Conservation (phyloP, 768 basidiomycete species). For the Auricularia cornea region DNA sequence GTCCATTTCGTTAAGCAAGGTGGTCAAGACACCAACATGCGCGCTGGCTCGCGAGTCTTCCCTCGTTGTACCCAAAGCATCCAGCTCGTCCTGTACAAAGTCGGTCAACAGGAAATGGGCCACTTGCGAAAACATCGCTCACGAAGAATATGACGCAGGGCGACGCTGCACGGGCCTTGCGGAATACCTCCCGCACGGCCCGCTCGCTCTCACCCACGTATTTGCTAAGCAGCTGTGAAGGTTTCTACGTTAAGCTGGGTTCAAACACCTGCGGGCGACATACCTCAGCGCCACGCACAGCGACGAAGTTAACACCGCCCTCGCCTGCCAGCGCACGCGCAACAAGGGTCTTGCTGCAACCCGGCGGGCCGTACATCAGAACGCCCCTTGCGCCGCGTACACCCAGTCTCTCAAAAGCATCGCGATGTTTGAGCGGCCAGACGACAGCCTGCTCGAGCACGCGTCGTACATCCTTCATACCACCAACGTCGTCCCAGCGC, state of each 20-base stretch:
- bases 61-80: constrained; percentile 81
- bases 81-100: constrained; percentile 79
- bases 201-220: constrained; percentile 97
- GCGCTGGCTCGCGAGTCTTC: constrained; percentile 45
- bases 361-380: constrained; percentile 89
- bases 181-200: constrained; percentile 89
- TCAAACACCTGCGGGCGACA: constrained; percentile 15
- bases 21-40: constrained; percentile 88
- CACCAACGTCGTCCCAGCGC: constrained; percentile 81
- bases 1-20: constrained; percentile 95
- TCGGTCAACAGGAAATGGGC: no score
- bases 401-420: constrained; percentile 79
- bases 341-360: constrained; percentile 93
- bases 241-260: not conserved
- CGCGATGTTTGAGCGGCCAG: constrained; percentile 86
- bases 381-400: constrained; percentile 85
- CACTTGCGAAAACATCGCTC: constrained; percentile 20
- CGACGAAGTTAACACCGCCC: constrained; percentile 91
- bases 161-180: constrained; percentile 87
- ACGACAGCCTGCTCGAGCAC: constrained; percentile 87
- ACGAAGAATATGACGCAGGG: constrained; percentile 98
- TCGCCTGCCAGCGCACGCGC: constrained; percentile 90
- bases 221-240: constrained; percentile 79
- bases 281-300: constrained; percentile 96
- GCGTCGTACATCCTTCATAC: constrained; percentile 71